Evolutionary conservation across 352 stramenopile species (phyloP), one percentile per base, ranked within the genome.

Genomic region (Globisporangium abappressorium): DNA sequence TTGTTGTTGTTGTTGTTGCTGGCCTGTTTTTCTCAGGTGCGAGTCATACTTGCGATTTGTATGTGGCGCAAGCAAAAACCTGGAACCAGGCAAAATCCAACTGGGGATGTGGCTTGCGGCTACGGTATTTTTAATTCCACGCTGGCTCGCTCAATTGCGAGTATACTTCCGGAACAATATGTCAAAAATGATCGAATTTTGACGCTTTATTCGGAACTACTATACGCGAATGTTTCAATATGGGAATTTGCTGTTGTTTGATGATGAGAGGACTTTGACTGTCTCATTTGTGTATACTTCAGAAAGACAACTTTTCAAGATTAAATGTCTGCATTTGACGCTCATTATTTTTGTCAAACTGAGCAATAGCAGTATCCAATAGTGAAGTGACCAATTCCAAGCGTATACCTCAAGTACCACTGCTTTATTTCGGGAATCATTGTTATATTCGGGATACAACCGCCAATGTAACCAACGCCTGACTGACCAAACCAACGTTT

Each of bases 21-120:
- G 20, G 33, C n/a, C 20, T 34, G 41, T 69, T 69, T 69, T 69
- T 69, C 64, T 64, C 64, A 64, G 55, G 12, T 14, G 36, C 12
- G 33, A 41, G n/a, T 63, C 57, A 7, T 15, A 63, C 46, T 63
- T 58, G 64, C 7, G 2, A 7, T 62, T 56, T 64, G 54, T 69
- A 69, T 58, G 30, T 33, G 26, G 12, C 3, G 47, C 30, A 28
- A 47, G 41, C 41, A 43, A 33, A 33, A 43, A 43, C 36, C 11
- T 15, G 41, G 12, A n/a, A 26, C 24, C 0, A n/a, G 11, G 34
- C 34, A n/a, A 49, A 49, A 18, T 54, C 46, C 46, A 18, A 54
- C 14, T 47, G 55, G 55, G 55, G 34, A 60, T 26, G 55, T 43
- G 53, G 24, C 24, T 38, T 24, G 12, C 11, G 2, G 24, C 58